Evolutionary conservation across 2,329 filamentous ascomycete genomes (phyloP), one percentile per base, ranked within the genome.

Genomic region (Alternaria rosae): DNA sequence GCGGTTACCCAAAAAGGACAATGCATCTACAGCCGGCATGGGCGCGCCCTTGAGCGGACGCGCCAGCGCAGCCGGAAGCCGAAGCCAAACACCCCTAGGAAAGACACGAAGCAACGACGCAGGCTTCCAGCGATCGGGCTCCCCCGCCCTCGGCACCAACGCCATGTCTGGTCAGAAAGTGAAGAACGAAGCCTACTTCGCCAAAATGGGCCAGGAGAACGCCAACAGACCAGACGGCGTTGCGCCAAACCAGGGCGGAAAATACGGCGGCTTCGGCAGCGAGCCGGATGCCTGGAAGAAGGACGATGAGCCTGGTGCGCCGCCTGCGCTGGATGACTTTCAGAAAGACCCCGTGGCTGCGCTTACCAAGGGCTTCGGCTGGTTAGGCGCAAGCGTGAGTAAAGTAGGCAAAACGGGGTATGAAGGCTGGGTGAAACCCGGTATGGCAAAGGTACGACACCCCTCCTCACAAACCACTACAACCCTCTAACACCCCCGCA

Each of bases 331-430:
- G n/a, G 91, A 95, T 57, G 94, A 98, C 57, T 88, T 98, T 75
- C 93, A 97, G 79, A 92, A 90, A 76, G 95, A 99, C 77, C 94
- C 95, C 0, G 85, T 98, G 65, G 94, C 88, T 1, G 93, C 94
- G 15, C 80, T 99, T 70, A 93, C 89, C 26, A 97, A 97, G 81
- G 92, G 94, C 0, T 96, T 98, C 73, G 94, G 94, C 9, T 98
- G 95, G 93, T 93, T 98, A 75, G 88, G 93, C 17, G 91, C 88
- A 32, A 93, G 92, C 12, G 93, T 98, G 43, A 89, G 89, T 25
- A 97, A 95, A 85, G 92, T 92, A 67, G 95, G 94, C 38, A 96
- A 97, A 84, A 92, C 88, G 15, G 91, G 97, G 23, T 97, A 97
- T 78, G 91, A 95, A 69, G 88, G 91, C 32, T 97, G 93, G 81